Percentiles rank a stretch among this genome's conserved stretches.
Conservation (phyloP, 2,329 filamentous ascomycete species). For the Fusarium hainanense region DNA sequence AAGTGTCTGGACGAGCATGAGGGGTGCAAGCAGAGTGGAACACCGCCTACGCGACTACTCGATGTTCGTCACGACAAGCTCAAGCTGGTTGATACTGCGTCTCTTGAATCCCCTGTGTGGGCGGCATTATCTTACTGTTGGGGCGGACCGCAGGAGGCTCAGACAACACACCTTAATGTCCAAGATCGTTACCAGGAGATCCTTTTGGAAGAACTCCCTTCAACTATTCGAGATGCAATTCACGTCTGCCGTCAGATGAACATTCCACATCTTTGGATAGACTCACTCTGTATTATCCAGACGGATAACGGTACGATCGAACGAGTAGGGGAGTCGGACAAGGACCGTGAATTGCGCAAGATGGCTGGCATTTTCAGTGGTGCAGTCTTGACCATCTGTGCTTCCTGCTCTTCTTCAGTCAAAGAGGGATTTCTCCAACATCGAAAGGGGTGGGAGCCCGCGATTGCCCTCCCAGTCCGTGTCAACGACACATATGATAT, state of each 20-base stretch:
- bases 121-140: not conserved
- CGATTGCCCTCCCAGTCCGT: too few species aligned
- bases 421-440: too few species aligned
- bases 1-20: too few species aligned
- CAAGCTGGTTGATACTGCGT: not conserved
- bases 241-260: not conserved
- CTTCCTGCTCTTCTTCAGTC: too few species aligned
- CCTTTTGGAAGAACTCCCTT: fast-evolving
- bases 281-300: not conserved
- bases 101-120: too few species aligned
- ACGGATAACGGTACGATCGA: too few species aligned
- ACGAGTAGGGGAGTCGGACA: not conserved
- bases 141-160: not conserved
- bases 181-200: not conserved
- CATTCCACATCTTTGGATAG: not conserved
- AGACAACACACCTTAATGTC: not conserved
- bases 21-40: too few species aligned
- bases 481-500: too few species aligned
- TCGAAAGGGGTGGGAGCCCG: too few species aligned
- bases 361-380: too few species aligned
- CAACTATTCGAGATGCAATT: not conserved
- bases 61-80: not conserved
- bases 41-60: fast-evolving
- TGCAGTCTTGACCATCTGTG: too few species aligned
- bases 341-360: not conserved